Evolutionary conservation across 2,329 filamentous ascomycete genomes (phyloP).

Genomic region (Byssoonygena ceratinophila): DNA sequence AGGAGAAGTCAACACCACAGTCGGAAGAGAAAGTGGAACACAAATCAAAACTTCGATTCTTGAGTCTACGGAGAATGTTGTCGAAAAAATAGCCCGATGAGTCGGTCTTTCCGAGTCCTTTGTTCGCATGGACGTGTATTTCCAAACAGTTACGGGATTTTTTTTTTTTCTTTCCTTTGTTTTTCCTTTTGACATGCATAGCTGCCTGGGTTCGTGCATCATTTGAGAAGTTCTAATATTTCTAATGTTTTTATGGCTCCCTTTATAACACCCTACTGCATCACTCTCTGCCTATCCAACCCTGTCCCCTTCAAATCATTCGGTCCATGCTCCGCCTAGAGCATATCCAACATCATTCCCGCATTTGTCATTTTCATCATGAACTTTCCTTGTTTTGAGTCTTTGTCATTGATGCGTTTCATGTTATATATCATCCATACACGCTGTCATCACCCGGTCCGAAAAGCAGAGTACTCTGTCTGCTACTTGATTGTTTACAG

Average conservation of each 20-base stretch:
- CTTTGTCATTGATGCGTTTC: neutral
- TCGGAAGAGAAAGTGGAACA: neutral
- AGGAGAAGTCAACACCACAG: neutral
- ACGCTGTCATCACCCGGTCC: neutral
- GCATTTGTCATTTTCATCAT: neutral
- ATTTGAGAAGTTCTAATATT: neutral
- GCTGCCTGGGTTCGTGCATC: neutral
- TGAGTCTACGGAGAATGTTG: conserved; percentile 8
- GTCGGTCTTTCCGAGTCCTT: neutral
- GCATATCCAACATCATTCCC: neutral
- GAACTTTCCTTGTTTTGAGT: neutral
- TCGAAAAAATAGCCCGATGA: neutral
- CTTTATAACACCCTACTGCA: neutral
- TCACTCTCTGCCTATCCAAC: neutral
- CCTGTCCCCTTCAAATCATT: neutral
- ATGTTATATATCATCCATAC: neutral
- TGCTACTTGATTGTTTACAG: neutral
- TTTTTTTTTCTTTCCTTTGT: neutral
- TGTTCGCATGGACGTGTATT: neutral
- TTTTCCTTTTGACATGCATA: conserved; percentile 1
- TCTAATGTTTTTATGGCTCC: neutral
- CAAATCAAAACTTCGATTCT: conserved; percentile 1
- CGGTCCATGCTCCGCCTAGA: neutral
- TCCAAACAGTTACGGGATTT: neutral
- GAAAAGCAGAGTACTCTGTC: no score